phyloP scores from a whole-genome alignment of 306 rosid species.

The Pyrus bretschneideri region DNA sequence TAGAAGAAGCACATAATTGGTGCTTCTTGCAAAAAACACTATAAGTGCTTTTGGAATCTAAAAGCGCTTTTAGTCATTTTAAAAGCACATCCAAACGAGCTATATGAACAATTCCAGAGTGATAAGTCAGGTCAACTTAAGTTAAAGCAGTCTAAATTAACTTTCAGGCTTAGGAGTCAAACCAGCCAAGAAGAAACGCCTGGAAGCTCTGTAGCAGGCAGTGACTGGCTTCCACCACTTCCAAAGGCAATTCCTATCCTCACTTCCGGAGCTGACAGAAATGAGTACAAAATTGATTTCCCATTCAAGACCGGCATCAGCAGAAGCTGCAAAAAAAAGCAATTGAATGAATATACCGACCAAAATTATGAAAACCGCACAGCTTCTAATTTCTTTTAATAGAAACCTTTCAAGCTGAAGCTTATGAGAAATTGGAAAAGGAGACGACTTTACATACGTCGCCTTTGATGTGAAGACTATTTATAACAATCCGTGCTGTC shows the following conservation, averaged over 20 bases:
- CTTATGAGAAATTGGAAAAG: constrained; percentile 7
- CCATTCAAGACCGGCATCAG: constrained; percentile 75
- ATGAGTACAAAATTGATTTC: constrained; percentile 72
- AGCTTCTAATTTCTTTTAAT: not conserved
- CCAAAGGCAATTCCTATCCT: constrained; percentile 94
- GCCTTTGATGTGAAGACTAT: constrained; percentile 91
- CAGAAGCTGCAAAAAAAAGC: constrained; percentile 56
- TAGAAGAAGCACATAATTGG: no score
- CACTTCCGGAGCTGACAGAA: constrained; percentile 79
- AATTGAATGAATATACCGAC: constrained; percentile 18
- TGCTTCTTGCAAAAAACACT: no score
- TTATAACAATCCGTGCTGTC: constrained; percentile 90
- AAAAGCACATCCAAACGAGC: no score
- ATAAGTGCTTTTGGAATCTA: no score
- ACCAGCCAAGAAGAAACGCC: constrained; percentile 97
- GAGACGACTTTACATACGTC: constrained; percentile 58
- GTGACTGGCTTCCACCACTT: constrained; percentile 91
- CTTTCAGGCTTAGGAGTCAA: constrained; percentile 12
- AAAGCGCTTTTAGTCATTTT: no score
- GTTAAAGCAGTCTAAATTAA: not conserved
- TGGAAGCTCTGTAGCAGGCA: constrained; percentile 95
- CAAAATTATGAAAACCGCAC: not conserved
- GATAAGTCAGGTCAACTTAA: not conserved
- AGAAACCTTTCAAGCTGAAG: not conserved
- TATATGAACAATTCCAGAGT: not conserved